Conservation (phyloP, 192 early-diverging fungal genomes). For the Gaertneriomyces semiglobifer region DNA sequence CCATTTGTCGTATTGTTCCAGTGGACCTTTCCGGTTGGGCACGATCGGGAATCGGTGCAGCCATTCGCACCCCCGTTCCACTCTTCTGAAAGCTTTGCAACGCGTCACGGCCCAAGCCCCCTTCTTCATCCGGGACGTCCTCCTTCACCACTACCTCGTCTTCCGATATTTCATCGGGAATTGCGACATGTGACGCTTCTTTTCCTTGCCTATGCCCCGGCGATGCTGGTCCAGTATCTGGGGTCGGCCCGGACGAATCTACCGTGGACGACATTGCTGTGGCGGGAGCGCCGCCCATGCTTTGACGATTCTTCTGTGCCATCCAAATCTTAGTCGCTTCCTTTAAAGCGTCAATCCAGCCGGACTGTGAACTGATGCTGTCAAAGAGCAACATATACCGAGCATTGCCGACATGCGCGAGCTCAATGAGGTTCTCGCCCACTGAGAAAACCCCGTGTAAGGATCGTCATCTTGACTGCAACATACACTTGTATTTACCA, state of each 20-base stretch:
- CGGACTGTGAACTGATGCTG: slow-evolving; percentile 16
- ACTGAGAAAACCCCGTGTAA: not conserved
- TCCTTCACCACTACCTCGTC: slow-evolving; percentile 27
- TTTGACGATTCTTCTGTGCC: slow-evolving; percentile 28
- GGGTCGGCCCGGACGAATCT: not conserved
- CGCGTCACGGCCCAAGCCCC: slow-evolving; percentile 18
- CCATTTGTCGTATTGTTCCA: too few species aligned
- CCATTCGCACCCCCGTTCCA: too few species aligned
- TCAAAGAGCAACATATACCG: slow-evolving; percentile 33
- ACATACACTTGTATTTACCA: not conserved
- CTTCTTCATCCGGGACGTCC: slow-evolving; percentile 21
- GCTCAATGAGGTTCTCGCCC: slow-evolving; percentile 40
- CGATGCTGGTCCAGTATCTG: too few species aligned
- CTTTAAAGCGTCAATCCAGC: slow-evolving; percentile 44
- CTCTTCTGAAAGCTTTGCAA: slow-evolving; percentile 8
- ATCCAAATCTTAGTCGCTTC: slow-evolving; percentile 40
- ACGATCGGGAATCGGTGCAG: too few species aligned
- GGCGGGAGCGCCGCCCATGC: not conserved
- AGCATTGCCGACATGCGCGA: slow-evolving; percentile 35
- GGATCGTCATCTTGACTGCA: not conserved
- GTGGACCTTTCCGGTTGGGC: too few species aligned
- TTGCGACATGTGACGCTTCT: not conserved
- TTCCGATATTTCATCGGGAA: not conserved
- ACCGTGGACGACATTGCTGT: not conserved
- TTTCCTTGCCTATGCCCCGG: too few species aligned